Conservation (phyloP, 202 grass and related monocot genomes). For the Schoenoplectus triqueter region DNA sequence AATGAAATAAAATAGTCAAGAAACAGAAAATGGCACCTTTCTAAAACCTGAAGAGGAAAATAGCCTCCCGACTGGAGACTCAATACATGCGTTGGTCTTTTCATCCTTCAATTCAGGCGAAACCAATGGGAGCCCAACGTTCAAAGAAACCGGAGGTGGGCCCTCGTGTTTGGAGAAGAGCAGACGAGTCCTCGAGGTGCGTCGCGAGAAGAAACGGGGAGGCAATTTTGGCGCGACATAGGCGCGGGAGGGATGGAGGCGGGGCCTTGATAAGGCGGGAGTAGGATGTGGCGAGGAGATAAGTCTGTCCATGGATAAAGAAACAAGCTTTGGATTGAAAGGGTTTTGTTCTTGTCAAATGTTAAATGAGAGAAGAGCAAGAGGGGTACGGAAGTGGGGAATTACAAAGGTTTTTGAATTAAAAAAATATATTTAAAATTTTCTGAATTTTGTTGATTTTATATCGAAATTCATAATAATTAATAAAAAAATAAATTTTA, state of each 20-base stretch:
- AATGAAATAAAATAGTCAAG: not conserved
- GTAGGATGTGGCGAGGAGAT: slow-evolving; percentile 60
- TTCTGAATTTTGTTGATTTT: too few species aligned
- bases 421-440: too few species aligned
- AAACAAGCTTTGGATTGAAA: not conserved
- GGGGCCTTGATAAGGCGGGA: not conserved
- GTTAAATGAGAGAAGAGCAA: not conserved
- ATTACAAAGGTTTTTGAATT: too few species aligned
- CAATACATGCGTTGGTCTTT: not conserved
- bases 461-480: too few species aligned
- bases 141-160: slow-evolving; percentile 3
- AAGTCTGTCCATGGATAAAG: slow-evolving; percentile 61
- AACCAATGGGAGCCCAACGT: not conserved
- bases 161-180: slow-evolving; percentile 41
- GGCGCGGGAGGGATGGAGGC: slow-evolving; percentile 10
- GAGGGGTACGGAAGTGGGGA: too few species aligned
- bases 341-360: slow-evolving; percentile 10
- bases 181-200: slow-evolving; percentile 1
- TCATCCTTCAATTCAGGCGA: not conserved
- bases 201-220: slow-evolving; percentile 8
- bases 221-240: not conserved
- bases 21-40: slow-evolving; percentile 48
- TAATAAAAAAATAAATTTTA: too few species aligned
- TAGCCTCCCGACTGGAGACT: not conserved
- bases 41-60: slow-evolving; percentile 36